A percentile compares a stretch with the other conserved stretches of the same genome.
Evolutionary conservation across 148 eudicot genomes (phyloP).

Genomic region (Camellia lanceoleosa): DNA sequence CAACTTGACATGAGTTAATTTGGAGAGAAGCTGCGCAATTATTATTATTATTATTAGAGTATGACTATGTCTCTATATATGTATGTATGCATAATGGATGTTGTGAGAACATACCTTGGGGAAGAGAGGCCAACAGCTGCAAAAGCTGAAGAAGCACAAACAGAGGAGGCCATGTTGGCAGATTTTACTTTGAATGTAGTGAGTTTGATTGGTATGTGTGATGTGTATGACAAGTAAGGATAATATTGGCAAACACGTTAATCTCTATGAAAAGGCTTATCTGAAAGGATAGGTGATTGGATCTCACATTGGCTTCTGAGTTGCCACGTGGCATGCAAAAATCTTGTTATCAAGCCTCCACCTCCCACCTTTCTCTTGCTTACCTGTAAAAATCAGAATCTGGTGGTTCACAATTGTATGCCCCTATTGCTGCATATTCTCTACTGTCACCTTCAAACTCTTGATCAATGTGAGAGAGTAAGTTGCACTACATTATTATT

Average conservation of each 20-base stretch:
- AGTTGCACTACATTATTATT: no score
- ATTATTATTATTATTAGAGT: no score
- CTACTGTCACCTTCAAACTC: not conserved
- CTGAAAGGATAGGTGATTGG: slow-evolving; percentile 44
- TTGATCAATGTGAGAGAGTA: no score
- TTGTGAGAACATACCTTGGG: slow-evolving; percentile 45
- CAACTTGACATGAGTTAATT: no score
- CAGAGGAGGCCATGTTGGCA: slow-evolving; percentile 72
- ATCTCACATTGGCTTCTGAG: slow-evolving; percentile 47
- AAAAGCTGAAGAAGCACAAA: slow-evolving; percentile 89
- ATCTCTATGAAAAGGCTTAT: slow-evolving; percentile 42
- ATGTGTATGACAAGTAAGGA: not conserved
- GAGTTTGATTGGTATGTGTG: not conserved
- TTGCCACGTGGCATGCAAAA: slow-evolving; percentile 51
- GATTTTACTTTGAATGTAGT: slow-evolving; percentile 3
- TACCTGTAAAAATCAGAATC: slow-evolving; percentile 31
- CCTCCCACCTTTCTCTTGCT: slow-evolving; percentile 23
- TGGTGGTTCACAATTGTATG: slow-evolving; percentile 44
- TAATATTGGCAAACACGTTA: slow-evolving; percentile 11
- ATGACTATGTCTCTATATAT: not conserved
- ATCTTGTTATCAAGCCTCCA: slow-evolving; percentile 26
- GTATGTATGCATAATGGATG: not conserved
- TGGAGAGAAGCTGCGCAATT: no score
- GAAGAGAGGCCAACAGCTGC: slow-evolving; percentile 77
- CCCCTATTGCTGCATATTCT: not conserved